Percentiles rank a stretch among this genome's conserved stretches.
Evolutionary conservation across 2,329 filamentous ascomycete genomes (phyloP).

Genomic region (Neofusicoccum laricinum): DNA sequence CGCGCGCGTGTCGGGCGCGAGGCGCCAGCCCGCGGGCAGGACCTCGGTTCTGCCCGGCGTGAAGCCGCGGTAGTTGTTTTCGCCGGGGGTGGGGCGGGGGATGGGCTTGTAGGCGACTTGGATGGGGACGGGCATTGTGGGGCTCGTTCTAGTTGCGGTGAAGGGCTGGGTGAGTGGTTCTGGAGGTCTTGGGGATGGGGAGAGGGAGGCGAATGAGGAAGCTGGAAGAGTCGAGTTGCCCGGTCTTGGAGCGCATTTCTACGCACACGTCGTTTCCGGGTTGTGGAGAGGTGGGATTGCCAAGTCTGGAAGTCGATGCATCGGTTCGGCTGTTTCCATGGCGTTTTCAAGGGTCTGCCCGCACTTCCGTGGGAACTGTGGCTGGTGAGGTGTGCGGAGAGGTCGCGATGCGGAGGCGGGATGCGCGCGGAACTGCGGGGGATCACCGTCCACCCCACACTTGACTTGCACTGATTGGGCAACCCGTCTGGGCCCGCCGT

Average conservation of each 20-base stretch:
- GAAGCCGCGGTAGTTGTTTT: conserved; percentile 43
- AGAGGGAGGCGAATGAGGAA: background rate
- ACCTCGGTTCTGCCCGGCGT: conserved; percentile 39
- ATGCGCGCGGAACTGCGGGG: background rate
- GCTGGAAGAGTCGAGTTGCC: background rate
- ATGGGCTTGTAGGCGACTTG: conserved; percentile 32
- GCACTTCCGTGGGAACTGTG: background rate
- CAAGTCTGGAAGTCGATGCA: background rate
- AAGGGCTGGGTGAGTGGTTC: too few relatives aligned
- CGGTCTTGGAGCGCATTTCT: background rate
- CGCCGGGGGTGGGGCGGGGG: conserved; percentile 35
- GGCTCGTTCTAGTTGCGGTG: background rate
- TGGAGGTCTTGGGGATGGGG: background rate
- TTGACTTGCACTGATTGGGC: background rate
- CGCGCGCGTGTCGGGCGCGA: conserved; percentile 32
- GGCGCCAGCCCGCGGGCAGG: conserved; percentile 36
- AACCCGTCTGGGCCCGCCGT: background rate
- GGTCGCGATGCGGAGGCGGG: background rate
- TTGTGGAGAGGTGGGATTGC: background rate
- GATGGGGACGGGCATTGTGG: conserved; percentile 31
- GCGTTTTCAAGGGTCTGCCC: background rate
- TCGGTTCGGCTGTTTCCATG: background rate
- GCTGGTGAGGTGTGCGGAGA: conserved; percentile 6
- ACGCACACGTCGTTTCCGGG: background rate
- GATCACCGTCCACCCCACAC: background rate